A percentile compares a stretch with the other conserved stretches of the same genome.
phyloP scores from a whole-genome alignment of 2,329 filamentous ascomycete genomes.

The Colletotrichum lupini region DNA sequence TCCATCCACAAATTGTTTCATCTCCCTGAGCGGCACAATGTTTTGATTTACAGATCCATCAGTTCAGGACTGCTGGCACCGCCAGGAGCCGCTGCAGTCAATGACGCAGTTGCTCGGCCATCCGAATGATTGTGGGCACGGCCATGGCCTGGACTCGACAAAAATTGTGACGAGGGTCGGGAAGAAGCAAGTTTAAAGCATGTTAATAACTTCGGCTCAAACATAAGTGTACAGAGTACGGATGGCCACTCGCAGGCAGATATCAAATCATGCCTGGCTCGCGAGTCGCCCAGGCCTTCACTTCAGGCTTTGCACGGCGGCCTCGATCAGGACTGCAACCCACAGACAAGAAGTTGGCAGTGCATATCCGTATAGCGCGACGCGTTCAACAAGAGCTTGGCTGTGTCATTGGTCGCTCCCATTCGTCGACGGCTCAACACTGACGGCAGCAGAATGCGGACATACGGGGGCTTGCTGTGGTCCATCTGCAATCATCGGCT shows the following conservation, averaged over 20 bases:
- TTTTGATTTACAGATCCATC: slow-evolving; percentile 3
- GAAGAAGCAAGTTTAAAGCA: slow-evolving; percentile 23
- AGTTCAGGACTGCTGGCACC: slow-evolving; percentile 10
- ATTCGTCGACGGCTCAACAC: slow-evolving; percentile 12
- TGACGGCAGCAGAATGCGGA: slow-evolving; percentile 11
- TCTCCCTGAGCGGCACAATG: not conserved
- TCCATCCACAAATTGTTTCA: slow-evolving; percentile 33
- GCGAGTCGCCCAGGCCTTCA: not conserved
- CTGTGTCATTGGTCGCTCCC: not conserved
- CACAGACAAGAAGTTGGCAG: slow-evolving; percentile 16
- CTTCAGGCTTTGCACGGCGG: not conserved
- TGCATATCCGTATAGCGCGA: slow-evolving; percentile 29
- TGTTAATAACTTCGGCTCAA: slow-evolving; percentile 16
- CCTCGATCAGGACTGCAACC: not conserved
- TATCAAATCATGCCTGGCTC: slow-evolving; percentile 16
- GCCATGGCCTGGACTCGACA: not conserved
- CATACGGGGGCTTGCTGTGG: slow-evolving; percentile 1
- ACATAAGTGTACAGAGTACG: not conserved
- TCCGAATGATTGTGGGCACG: slow-evolving; percentile 21
- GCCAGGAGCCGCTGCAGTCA: not conserved
- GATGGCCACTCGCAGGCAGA: not conserved
- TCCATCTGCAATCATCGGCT: slow-evolving; percentile 13
- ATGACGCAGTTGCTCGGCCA: slow-evolving; percentile 30
- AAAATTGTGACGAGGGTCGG: not conserved
- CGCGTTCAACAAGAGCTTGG: slow-evolving; percentile 18